These are phyloP conservation scores for Parasitella parasitica DNA, from an alignment of 371 early-diverging fungal species.

Conservation along the genomic window DNA sequence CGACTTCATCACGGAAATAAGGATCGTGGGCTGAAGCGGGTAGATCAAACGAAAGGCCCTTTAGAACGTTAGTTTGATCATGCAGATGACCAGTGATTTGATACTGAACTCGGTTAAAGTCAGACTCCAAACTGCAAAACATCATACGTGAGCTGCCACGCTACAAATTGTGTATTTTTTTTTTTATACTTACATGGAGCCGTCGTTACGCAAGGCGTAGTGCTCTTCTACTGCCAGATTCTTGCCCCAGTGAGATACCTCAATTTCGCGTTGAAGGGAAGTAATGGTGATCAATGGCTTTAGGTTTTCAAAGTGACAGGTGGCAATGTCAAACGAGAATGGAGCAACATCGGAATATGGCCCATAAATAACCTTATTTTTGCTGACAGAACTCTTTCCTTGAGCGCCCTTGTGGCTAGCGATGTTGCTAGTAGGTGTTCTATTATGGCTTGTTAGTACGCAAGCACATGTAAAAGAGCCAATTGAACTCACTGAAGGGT, in stretches of 20 bases:
- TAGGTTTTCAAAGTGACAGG: constrained; percentile 64
- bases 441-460: not conserved
- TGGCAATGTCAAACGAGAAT: constrained; percentile 48
- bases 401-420: constrained; percentile 41
- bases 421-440: constrained; percentile 41
- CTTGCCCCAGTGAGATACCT: constrained; percentile 86
- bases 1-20: constrained; percentile 92
- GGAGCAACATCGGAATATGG: constrained; percentile 60
- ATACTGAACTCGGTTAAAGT: constrained; percentile 76
- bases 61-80: constrained; percentile 62
- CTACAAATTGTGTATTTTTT: no score
- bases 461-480: not conserved
- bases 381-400: constrained; percentile 26
- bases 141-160: not conserved
- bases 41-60: constrained; percentile 52
- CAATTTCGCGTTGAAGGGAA: constrained; percentile 68
- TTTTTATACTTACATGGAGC: constrained; percentile 71
- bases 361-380: constrained; percentile 74
- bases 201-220: constrained; percentile 77
- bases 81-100: constrained; percentile 48
- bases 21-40: constrained; percentile 73
- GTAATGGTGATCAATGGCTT: constrained; percentile 69
- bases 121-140: constrained; percentile 61
- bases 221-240: constrained; percentile 85
- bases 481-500: constrained; percentile 64